Evolutionary conservation across 805 yeast genomes (phyloP), one percentile per base, ranked within the genome.

Genomic region (Ascoidea asiatica): DNA sequence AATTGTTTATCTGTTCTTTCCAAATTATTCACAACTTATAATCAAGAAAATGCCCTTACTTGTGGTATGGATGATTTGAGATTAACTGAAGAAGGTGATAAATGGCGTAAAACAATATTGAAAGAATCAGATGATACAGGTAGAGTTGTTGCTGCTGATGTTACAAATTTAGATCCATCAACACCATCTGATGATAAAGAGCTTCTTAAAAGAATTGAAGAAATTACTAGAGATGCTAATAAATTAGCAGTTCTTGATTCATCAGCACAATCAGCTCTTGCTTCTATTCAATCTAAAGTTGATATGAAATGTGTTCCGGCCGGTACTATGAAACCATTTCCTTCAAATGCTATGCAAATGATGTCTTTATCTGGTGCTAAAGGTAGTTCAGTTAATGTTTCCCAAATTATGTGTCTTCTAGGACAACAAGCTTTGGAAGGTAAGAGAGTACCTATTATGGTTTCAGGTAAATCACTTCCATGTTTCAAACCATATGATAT

Each of bases 41-140:
- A 82, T 57, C 89, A 82, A 75, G 73, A 78, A 67, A 83, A 86
- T 46, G 97, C 96, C 1, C 85, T 92, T 60, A 92, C 98, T 5
- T 92, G 99, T 79, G 98, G 99, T 74, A 94, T 92, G 98, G 99
- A 92, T 62, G 99, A 92, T 68, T 72, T 92, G 62, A 77, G 95
- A 60, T 73, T 94, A 53, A 92, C 97, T 19, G 75, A 63, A 3
- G 95, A 86, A 54, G 99, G 99, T 59, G 89, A 94, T 61, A 57
- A 70, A 48, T 80, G 94, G 90, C 79, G 99, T 70, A 66, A 67
- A 13, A 94, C 87, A 48, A 84, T 92, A 49, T 72, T 94, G 61
- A 67, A 75, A 52, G 79, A 79, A 48, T 79, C 94, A 21, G 74
- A 73, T 43, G 94, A 83, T 55, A 80, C 79, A 46, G 99, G 98